A percentile compares a stretch with the other conserved stretches of the same genome.
Conservation (phyloP, 2,329 filamentous ascomycete species). For the Septoria linicola region DNA sequence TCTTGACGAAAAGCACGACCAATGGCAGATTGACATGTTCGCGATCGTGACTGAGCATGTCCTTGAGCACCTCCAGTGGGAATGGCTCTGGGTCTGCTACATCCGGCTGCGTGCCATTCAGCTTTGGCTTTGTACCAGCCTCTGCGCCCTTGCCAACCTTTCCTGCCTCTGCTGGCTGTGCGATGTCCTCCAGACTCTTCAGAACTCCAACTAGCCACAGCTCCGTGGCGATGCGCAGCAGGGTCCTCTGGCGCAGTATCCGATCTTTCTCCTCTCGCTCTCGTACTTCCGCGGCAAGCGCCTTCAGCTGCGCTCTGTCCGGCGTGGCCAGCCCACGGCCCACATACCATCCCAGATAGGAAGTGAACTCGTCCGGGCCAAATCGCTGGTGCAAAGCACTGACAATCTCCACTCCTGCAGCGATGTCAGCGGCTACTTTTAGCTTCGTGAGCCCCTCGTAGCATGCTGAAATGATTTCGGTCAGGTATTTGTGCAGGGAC, state of each 20-base stretch:
- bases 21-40: slow-evolving; percentile 89
- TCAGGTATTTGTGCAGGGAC: slow-evolving; percentile 93
- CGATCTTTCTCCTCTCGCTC: slow-evolving; percentile 97
- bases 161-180: slow-evolving; percentile 64
- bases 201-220: slow-evolving; percentile 91
- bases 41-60: slow-evolving; percentile 87
- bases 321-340: slow-evolving; percentile 88
- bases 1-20: slow-evolving; percentile 92
- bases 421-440: slow-evolving; percentile 87
- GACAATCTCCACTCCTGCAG: slow-evolving; percentile 86
- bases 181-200: slow-evolving; percentile 71
- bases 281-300: slow-evolving; percentile 72
- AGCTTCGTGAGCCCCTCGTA: slow-evolving; percentile 91
- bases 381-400: slow-evolving; percentile 96
- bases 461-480: slow-evolving; percentile 92
- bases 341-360: slow-evolving; percentile 86
- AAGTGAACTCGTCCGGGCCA: slow-evolving; percentile 84
- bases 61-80: slow-evolving; percentile 95
- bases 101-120: slow-evolving; percentile 57
- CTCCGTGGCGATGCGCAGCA: slow-evolving; percentile 89
- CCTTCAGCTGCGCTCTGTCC: slow-evolving; percentile 80
- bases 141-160: slow-evolving; percentile 54
- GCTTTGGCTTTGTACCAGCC: slow-evolving; percentile 61
- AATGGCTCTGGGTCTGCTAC: slow-evolving; percentile 82
- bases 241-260: slow-evolving; percentile 76